Base-by-base conservation (phyloP, 768 basidiomycete genomes). In the Mycena metata region DNA sequence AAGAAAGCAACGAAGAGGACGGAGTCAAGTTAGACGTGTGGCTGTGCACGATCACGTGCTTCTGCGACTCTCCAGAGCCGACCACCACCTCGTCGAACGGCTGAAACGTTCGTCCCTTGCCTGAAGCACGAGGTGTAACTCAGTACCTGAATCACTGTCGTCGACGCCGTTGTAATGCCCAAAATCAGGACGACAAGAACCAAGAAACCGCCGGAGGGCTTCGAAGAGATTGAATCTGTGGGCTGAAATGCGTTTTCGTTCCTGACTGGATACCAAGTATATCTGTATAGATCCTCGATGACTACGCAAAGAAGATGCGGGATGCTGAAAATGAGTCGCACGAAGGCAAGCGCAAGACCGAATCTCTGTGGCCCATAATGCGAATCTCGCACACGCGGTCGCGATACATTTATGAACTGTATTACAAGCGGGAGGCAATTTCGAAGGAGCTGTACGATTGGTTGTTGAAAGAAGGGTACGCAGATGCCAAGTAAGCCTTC, bases 301-400 rank as follows among this genome's bases (percentile, higher is more conserved):
- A 99, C 81, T 99, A 99, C 79, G 94, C 95, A 49, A 95, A 96
- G 84, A 99, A 98, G 84, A 99, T 99, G 98, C 86, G 98, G 61
- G 98, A 99, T 80, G 98, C 94, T 1, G 98, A 99, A 85, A 98
- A 96, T 76, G 98, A 99, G 82, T 91, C 92, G 2, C 98, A 99
- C 78, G 98, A 99, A 79, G 98, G 98, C 70, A 99, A 99, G 79
- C 94, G 96, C 78, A 96, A 93, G 80, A 89, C 91, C 26, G 95
- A 96, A 81, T 93, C 93, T 7, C 79, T 96, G 43, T 96, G 98
- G 97, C 96, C 97, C 47, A 98, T 99, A 69, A 99, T 99, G 96
- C 91, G 96, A 41, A 96, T 99, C 76, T 93, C 95, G 21, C 98
- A 99, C 81, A 92, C 96, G 12, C 91, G 98, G 45, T 97, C 96